Evolutionary conservation across 768 basidiomycete genomes (phyloP), one percentile per base, ranked within the genome.

Genomic region (Tulasnella sp.): DNA sequence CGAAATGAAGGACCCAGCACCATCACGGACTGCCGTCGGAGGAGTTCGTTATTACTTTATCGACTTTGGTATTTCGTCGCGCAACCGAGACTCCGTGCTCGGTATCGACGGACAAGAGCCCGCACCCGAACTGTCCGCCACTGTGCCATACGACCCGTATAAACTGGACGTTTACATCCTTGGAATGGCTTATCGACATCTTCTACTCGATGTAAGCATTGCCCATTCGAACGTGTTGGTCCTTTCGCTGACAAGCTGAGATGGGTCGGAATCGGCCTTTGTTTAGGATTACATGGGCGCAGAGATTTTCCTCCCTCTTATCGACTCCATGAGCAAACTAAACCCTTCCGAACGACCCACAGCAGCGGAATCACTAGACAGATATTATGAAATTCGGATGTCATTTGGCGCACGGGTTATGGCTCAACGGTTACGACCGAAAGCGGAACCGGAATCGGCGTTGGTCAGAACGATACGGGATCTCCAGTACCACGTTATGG

Each of bases 81-180:
- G 64, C 3, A 70, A 49, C 14, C 31, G 31, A 39, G 69, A 71
- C 15, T 2, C 15, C 9, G 68, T 71, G 29, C 36, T 54, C 3
- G 75, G 75, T 9, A 34, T 36, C 25, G 38, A 70, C 36, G 75
- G 75, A 22, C 75, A 76, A 37, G 68, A 71, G 42, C 40, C 29
- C 0, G 75, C 75, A 12, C 75, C 75, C 1, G 75, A 76, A 29
- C 58, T 74, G 2, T 64, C 52, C 25, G 67, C 38, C 36, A 52
- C 31, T 3, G 45, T 70, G 15, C 75, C 75, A 19, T 76, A 76
- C 49, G 68, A 76, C 42, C 75, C 75, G n/a, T 76, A 42, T 67
- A 76, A 76, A 40, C 67, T 76, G 31, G 75, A 76, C n/a, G 75
- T 76, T 0, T 76, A 74, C n/a, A 34, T 71, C 31, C 49, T 76